Evolutionary conservation across 2,329 filamentous ascomycete species (phyloP), one percentile per base, ranked within the genome.

Genomic region (Akanthomyces lecanii): DNA sequence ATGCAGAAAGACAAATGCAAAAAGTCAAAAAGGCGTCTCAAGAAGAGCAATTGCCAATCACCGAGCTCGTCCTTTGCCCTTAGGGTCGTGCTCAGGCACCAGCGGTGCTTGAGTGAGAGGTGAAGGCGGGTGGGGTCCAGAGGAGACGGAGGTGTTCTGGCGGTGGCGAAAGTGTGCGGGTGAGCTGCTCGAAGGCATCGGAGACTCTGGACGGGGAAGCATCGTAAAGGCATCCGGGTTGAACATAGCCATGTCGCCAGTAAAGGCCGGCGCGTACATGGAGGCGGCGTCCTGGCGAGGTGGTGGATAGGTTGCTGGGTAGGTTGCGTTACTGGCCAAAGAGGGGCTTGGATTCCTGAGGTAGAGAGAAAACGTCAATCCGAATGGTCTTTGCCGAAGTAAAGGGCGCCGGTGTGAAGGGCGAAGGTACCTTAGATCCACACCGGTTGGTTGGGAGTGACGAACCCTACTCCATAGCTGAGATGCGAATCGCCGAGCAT

Each of bases 361-460:
- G 78, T 54, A 63, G 61, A 63, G 40, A 63, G 74, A 73, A 71
- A 73, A 71, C 79, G 82, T 85, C 79, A 85, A 85, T 82, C 76
- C 82, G 73, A 75, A 73, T 76, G 72, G 76, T 71, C 75, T 72
- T 74, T 71, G 71, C 73, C 68, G 67, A 69, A 69, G 68, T 73
- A 72, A 72, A 71, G 65, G 68, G 70, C 70, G 74, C 75, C 76
- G 71, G 70, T 75, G 73, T 76, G 76, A 73, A 71, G 71, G 69
- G 67, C 71, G 69, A 75, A 28, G 58, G 71, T 71, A 73, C 75
- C 70, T 73, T 77, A 85, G 76, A 81, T 84, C 83, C 82, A 85
- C 78, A 85, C 78, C 75, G 82, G 77, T 78, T 85, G 82, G 76
- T 82, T 79, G 81, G 83, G 83, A 84, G 81, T 79, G 77, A 86